These are phyloP conservation scores for Zychaea mexicana DNA, from an alignment of 371 early-diverging fungal species.

Conservation along the genomic window DNA sequence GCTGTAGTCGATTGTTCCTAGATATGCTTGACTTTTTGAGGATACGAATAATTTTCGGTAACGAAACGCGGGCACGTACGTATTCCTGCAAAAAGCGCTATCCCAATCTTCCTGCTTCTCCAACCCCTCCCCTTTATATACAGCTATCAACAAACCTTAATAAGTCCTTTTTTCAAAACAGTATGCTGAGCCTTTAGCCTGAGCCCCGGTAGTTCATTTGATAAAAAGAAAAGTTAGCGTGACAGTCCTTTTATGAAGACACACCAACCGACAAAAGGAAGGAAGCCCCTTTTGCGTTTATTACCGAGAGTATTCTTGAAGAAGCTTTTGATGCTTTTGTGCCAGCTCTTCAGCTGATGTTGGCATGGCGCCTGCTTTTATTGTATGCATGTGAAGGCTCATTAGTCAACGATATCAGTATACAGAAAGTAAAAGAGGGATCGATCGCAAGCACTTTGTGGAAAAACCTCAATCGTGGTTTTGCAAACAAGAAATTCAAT, in stretches of 20 bases:
- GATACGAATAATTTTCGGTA: too few species aligned
- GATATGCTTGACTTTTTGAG: too few species aligned
- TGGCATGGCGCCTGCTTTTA: conserved; percentile 39
- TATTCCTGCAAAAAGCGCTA: too few species aligned
- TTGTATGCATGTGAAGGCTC: neutral
- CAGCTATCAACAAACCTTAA: conserved; percentile 44
- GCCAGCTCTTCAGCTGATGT: conserved; percentile 61
- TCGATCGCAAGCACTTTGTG: too few species aligned
- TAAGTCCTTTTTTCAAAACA: conserved; percentile 64
- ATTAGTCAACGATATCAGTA: too few species aligned
- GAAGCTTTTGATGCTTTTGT: conserved; percentile 61
- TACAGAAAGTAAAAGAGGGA: too few species aligned
- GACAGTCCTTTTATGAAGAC: neutral
- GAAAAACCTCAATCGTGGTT: too few species aligned
- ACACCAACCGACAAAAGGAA: neutral
- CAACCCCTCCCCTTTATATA: neutral
- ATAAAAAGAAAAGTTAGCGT: neutral
- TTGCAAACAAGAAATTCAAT: too few species aligned
- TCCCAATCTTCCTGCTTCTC: neutral
- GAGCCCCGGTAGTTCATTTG: too few species aligned
- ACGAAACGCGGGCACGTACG: too few species aligned
- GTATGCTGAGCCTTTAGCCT: conserved; percentile 67
- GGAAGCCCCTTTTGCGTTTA: neutral
- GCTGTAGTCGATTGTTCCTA: conserved; percentile 66
- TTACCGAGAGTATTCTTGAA: conserved; percentile 66